Evolutionary conservation across 495 filamentous ascomycete genomes (phyloP), one percentile per base, ranked within the genome.

Genomic region (Neurospora sp.): DNA sequence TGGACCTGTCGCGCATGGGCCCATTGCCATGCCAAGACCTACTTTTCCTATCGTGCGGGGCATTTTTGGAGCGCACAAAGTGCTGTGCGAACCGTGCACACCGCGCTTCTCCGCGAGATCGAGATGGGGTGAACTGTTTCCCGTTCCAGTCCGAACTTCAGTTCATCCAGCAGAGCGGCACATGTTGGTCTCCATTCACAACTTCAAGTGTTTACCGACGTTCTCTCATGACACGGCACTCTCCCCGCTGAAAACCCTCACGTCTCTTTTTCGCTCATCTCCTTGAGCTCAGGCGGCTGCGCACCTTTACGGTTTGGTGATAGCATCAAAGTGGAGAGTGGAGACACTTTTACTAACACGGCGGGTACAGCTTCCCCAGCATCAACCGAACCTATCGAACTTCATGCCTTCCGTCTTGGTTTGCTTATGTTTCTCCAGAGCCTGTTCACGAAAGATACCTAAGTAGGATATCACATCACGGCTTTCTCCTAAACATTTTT

Each of bases 1-100:
- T 74, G 35, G 59, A 69, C 16, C 10, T 20, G 31, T 40, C 53
- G 40, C 18, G 27, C 27, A 53, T 20, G 73, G 73, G 73, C 75
- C 59, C 71, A 73, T 42, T 71, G 35, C 20, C 27, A 22, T 16
- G 59, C 71, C 73, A 65, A 65, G 53, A 65, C 53, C 53, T 65
- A 18, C 27, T 65, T 65, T 65, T 65, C 53, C 53, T 65, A 65
- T 35, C 53, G 53, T 65, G 53, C 53, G 53, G 53, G 53, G 53
- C 53, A 65, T 31, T 35, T 61, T 18, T 65, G 53, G 53, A 8
- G 27, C 53, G 53, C 53, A 65, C 53, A 65, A 65, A 18, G 12
- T 65, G 53, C 53, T 8, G 2, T 35, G 53, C 72, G 40, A 31
- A 18, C 31, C 45, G n/a, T 71, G 61, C 45, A 71, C 35, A 35